Conservation (phyloP, 2,329 filamentous ascomycete species). For the Fusarium pininemorale region DNA sequence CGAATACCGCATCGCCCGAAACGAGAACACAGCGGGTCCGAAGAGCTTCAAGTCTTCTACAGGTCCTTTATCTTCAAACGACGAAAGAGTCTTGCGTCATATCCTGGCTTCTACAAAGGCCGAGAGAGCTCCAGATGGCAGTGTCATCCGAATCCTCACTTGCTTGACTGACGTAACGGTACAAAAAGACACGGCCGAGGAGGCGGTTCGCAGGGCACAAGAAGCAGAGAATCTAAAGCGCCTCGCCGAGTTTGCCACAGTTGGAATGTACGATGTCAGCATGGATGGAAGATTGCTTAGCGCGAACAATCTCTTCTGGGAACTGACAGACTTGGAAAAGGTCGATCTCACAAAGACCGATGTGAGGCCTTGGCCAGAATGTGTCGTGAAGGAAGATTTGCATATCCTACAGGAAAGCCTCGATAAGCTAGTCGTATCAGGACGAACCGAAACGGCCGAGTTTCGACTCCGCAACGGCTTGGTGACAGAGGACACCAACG, state of each 20-base stretch:
- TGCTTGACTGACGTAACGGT: constrained; percentile 62
- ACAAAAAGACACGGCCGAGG: constrained; percentile 59
- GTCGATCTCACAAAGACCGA: constrained; percentile 50
- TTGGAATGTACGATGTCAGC: constrained; percentile 65
- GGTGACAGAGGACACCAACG: constrained; percentile 56
- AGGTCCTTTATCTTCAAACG: constrained; percentile 25
- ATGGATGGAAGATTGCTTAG: constrained; percentile 59
- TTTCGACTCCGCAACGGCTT: constrained; percentile 59
- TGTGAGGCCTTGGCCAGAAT: constrained; percentile 56
- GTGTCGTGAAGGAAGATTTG: constrained; percentile 57
- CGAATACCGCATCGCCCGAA: constrained; percentile 54
- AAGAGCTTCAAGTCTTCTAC: constrained; percentile 32
- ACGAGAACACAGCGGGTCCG: not conserved
- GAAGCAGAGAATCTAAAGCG: constrained; percentile 63
- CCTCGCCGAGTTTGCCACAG: constrained; percentile 63
- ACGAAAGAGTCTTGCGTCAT: constrained; percentile 51
- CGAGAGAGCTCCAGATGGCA: constrained; percentile 55
- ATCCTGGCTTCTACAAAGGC: constrained; percentile 59
- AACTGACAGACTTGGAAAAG: constrained; percentile 60
- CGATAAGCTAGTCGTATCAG: constrained; percentile 51
- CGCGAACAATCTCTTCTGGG: constrained; percentile 63
- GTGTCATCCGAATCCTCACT: constrained; percentile 56
- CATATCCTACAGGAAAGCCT: constrained; percentile 52
- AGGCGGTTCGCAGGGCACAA: constrained; percentile 59
- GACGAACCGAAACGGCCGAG: constrained; percentile 57